Percentiles rank a stretch among this genome's conserved stretches.
phyloP scores from a whole-genome alignment of 2,329 filamentous ascomycete species.

The Furcasterigmium furcatum region DNA sequence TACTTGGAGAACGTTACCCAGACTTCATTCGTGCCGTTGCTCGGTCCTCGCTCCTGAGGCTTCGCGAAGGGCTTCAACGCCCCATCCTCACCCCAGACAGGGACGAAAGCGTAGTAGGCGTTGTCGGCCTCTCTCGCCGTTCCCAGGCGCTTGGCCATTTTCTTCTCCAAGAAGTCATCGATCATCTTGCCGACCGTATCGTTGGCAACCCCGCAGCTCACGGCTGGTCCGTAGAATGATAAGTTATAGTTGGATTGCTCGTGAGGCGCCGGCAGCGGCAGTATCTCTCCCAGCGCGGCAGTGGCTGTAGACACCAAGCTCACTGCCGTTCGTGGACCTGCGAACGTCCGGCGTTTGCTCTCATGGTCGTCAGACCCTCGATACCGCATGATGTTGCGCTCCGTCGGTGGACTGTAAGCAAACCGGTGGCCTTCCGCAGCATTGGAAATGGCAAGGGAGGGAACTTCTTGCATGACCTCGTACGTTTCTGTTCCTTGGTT shows the following conservation, averaged over 20 bases:
- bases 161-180: neutral
- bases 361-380: neutral
- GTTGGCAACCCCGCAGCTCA: constrained; percentile 1
- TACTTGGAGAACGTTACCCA: constrained; percentile 4
- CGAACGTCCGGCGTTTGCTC: neutral
- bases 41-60: neutral
- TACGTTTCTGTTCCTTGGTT: neutral
- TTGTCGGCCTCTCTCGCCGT: constrained; percentile 2
- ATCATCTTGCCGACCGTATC: neutral
- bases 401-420: constrained; percentile 4
- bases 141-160: constrained; percentile 1
- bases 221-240: constrained; percentile 2
- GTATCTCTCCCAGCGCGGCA: constrained; percentile 1
- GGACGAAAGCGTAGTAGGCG: constrained; percentile 6
- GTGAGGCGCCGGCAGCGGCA: neutral
- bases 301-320: constrained; percentile 2
- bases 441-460: neutral
- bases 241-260: constrained; percentile 1
- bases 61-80: neutral
- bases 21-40: constrained; percentile 2
- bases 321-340: constrained; percentile 3
- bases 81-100: neutral
- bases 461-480: neutral
- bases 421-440: neutral
- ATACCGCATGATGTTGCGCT: neutral